These are phyloP conservation scores for Ustulina deusta DNA, from an alignment of 2,329 filamentous ascomycete genomes.

Conservation along the genomic window DNA sequence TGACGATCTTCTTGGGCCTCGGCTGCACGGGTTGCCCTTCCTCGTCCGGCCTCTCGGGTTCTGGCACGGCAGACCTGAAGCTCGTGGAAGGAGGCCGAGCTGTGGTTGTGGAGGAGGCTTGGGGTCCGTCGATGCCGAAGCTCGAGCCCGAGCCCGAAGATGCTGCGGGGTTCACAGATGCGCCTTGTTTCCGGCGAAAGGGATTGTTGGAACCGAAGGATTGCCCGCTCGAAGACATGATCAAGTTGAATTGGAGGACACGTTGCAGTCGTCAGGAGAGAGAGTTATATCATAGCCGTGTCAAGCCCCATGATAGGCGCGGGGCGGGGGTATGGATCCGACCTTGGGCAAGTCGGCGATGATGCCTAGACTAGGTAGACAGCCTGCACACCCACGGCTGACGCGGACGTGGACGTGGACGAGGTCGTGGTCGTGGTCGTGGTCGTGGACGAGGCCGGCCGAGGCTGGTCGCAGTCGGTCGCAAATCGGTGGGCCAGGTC, in stretches of 20 bases:
- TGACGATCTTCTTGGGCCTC: conserved; percentile 65
- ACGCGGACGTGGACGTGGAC: conserved; percentile 4
- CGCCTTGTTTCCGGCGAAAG: conserved; percentile 60
- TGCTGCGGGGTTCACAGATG: conserved; percentile 39
- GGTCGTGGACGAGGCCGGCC: background rate
- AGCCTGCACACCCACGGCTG: conserved; percentile 1
- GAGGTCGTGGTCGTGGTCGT: background rate
- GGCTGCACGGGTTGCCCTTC: conserved; percentile 49
- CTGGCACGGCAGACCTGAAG: conserved; percentile 51
- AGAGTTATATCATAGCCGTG: conserved; percentile 33
- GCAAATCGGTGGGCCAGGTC: conserved; percentile 19
- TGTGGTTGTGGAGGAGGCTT: conserved; percentile 30
- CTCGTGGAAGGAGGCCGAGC: conserved; percentile 47
- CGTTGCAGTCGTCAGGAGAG: conserved; percentile 17
- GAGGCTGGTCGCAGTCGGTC: conserved; percentile 13
- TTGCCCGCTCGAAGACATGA: conserved; percentile 54
- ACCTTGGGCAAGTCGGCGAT: background rate
- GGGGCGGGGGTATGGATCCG: conserved; percentile 6
- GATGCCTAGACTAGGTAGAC: conserved; percentile 5
- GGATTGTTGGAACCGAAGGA: conserved; percentile 63
- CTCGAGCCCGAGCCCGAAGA: conserved; percentile 34
- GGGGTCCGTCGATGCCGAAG: conserved; percentile 38
- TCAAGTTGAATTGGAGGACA: conserved; percentile 27
- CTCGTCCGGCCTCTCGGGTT: conserved; percentile 48
- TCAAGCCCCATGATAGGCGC: conserved; percentile 31